These are phyloP conservation scores for Amphibolis antarctica DNA, from an alignment of 106 monocot genomes.

Conservation along the genomic window DNA sequence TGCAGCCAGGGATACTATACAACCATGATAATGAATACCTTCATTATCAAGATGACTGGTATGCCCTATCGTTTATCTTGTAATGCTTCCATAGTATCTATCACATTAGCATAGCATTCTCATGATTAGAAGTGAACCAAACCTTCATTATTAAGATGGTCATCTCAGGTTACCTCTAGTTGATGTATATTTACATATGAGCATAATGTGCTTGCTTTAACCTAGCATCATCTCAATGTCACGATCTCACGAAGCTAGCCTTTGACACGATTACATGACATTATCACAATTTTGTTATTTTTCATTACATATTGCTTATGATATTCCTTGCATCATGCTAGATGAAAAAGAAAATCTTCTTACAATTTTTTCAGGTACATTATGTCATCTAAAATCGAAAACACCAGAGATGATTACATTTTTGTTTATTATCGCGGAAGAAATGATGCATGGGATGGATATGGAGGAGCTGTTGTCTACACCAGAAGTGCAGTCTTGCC, in stretches of 20 bases:
- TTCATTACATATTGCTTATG: no score
- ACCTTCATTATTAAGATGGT: no score
- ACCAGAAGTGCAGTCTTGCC: constrained; percentile 68
- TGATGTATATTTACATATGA: no score
- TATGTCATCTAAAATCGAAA: constrained; percentile 70
- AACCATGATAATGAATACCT: constrained; percentile 98
- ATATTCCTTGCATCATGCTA: no score
- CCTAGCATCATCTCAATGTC: no score
- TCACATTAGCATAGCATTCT: not conserved
- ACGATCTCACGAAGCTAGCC: no score
- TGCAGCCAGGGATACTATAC: constrained; percentile 67
- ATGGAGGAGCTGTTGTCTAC: constrained; percentile 84
- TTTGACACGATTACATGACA: no score
- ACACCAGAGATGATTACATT: constrained; percentile 69
- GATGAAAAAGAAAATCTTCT: not conserved
- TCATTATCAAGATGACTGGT: constrained; percentile 99
- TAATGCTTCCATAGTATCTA: not conserved
- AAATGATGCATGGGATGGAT: constrained; percentile 98
- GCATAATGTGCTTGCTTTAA: no score
- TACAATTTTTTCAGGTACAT: constrained; percentile 51
- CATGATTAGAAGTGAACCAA: no score
- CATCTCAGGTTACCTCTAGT: no score
- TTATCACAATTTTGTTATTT: no score
- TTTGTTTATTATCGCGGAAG: constrained; percentile 83
- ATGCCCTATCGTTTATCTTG: not conserved